phyloP scores from a whole-genome alignment of 108 stramenopile species.

The Cyclotella cryptica region DNA sequence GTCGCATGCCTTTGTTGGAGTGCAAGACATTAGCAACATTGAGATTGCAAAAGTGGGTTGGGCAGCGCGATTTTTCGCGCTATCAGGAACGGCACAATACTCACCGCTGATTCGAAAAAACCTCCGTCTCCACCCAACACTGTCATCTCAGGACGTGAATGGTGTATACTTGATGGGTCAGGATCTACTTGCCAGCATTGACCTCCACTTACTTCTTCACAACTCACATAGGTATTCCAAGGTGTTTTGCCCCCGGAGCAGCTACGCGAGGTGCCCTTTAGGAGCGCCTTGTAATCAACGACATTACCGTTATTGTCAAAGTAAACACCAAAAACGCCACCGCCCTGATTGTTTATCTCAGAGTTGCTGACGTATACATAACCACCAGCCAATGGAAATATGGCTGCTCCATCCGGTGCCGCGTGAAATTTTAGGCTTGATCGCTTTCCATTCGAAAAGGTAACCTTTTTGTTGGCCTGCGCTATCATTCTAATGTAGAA shows the following conservation, averaged over 20 bases:
- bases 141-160: slow-evolving; percentile 27
- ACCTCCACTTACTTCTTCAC: slow-evolving; percentile 54
- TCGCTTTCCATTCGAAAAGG: slow-evolving; percentile 24
- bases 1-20: slow-evolving; percentile 24
- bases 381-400: slow-evolving; percentile 35
- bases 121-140: slow-evolving; percentile 36
- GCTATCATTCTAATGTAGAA: slow-evolving; percentile 31
- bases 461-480: slow-evolving; percentile 23
- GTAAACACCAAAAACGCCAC: slow-evolving; percentile 51
- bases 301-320: slow-evolving; percentile 39
- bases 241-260: slow-evolving; percentile 56
- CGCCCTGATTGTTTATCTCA: slow-evolving; percentile 29
- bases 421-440: slow-evolving; percentile 48
- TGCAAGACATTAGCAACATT: neutral
- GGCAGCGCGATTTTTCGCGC: neutral
- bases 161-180: slow-evolving; percentile 46
- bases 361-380: slow-evolving; percentile 58
- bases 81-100: neutral
- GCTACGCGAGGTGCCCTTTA: slow-evolving; percentile 38
- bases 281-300: slow-evolving; percentile 35
- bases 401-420: slow-evolving; percentile 52
- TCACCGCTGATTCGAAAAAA: slow-evolving; percentile 50
- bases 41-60: neutral
- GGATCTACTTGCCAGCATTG: slow-evolving; percentile 72
- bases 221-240: slow-evolving; percentile 69